These are phyloP conservation scores for Pisolithus microcarpus DNA, from an alignment of 768 basidiomycete species.

Conservation along the genomic window DNA sequence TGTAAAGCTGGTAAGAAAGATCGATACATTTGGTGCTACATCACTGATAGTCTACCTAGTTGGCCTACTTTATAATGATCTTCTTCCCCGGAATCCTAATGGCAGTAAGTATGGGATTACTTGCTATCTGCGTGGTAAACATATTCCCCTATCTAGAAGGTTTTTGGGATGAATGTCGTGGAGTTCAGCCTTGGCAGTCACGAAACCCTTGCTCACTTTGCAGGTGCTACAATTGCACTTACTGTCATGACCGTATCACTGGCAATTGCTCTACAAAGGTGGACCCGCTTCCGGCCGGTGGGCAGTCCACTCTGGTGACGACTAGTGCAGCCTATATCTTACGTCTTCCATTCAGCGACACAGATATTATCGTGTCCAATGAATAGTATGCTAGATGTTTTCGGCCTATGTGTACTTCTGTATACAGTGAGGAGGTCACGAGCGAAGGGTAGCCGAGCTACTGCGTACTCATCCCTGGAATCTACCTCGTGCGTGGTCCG, in stretches of 20 bases:
- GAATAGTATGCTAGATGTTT: too few species aligned
- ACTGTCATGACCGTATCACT: slow-evolving; percentile 49
- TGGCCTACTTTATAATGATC: slow-evolving; percentile 49
- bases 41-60: too few species aligned
- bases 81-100: slow-evolving; percentile 48
- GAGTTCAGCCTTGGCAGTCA: slow-evolving; percentile 22
- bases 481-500: too few species aligned
- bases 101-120: slow-evolving; percentile 23
- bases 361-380: too few species aligned
- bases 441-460: slow-evolving; percentile 11
- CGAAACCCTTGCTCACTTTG: slow-evolving; percentile 32
- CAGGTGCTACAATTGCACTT: slow-evolving; percentile 34
- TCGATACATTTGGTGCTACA: too few species aligned
- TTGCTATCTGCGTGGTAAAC: too few species aligned
- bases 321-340: slow-evolving; percentile 18
- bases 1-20: too few species aligned
- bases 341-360: too few species aligned
- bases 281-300: slow-evolving; percentile 7
- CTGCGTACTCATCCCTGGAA: not conserved
- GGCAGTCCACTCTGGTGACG: slow-evolving; percentile 9
- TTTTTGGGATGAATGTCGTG: slow-evolving; percentile 21
- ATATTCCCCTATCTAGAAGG: too few species aligned
- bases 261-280: slow-evolving; percentile 41
- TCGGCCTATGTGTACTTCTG: too few species aligned
- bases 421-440: slow-evolving; percentile 12